Evolutionary conservation across 192 early-diverging fungal genomes (phyloP), one percentile per base, ranked within the genome.

Genomic region (Backusella macrospora): DNA sequence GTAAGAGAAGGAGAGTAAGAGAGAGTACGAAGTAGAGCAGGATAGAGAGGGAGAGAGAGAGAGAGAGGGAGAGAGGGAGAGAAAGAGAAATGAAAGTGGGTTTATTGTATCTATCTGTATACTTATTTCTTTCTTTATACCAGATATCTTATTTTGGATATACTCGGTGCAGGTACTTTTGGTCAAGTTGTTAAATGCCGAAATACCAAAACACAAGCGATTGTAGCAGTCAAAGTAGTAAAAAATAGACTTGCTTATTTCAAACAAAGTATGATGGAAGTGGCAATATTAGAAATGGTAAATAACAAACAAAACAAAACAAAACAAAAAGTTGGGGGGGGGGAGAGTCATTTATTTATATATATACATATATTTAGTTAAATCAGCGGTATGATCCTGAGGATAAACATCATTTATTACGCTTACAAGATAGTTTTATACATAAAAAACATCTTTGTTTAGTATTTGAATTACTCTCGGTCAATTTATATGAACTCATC

Each of bases 221-320:
- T 93, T 21, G 91, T 96, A 39, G 98, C 96, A 18, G 91, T 98
- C 59, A 99, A 99, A 83, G 95, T 99, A 34, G 96, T 99, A 70
- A 99, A 99, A 78, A 99, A 99, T 83, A 97, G 96, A 81, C 88
- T 90, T 0, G 96, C 98, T 5, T 99, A 98, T 82, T 97, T 96
- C 83, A 95, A 96, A 80, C 98, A 99, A 82, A 95, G 94, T 73
- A 88, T 98, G 86, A 92, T 98, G 86, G 98, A 99, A 86, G 94
- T 98, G 8, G 90, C 93, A 13, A 97, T 99, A 74, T 86, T 99
- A 38, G 90, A 96, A 52, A 78, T 94, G 82, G 92, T 93, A 81
- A 63, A 78, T 21, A 7, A 65, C 29, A 34, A 34, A 34, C 2
- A 18, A 42, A 29, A 37, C 9, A 46, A 16, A 18, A 29, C 15